Evolutionary conservation across 140 eudicot genomes (phyloP).

Genomic region (Senecio squalidus): DNA sequence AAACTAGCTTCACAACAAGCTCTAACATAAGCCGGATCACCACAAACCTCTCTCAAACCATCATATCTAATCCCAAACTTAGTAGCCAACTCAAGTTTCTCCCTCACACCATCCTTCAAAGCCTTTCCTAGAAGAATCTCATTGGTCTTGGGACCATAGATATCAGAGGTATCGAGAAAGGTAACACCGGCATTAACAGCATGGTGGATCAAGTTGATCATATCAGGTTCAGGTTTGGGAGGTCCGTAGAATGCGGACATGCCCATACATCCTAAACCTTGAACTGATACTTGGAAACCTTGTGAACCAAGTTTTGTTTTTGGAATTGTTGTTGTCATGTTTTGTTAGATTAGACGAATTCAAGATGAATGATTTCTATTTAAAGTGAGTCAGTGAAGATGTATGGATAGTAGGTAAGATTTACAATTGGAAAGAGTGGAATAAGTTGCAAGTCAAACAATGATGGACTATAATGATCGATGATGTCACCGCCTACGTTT

Average conservation of each 20-base stretch:
- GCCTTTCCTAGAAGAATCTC: conserved; percentile 59
- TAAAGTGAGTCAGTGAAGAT: too few species aligned
- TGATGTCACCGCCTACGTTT: too few species aligned
- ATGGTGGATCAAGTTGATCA: conserved; percentile 59
- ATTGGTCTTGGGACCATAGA: conserved; percentile 56
- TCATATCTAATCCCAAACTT: conserved; percentile 39
- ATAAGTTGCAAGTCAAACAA: neutral
- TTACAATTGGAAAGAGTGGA: too few species aligned
- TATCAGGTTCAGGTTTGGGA: conserved; percentile 49
- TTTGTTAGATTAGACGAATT: too few species aligned
- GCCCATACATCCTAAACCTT: conserved; percentile 60
- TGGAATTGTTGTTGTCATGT: conserved; percentile 25
- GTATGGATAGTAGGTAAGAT: too few species aligned
- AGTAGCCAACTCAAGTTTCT: conserved; percentile 39
- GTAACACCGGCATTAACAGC: conserved; percentile 58
- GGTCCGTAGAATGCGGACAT: conserved; percentile 53
- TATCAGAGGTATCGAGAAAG: conserved; percentile 50
- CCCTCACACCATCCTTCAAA: conserved; percentile 40
- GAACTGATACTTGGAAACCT: conserved; percentile 56
- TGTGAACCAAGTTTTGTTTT: conserved; percentile 55
- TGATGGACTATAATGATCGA: neutral
- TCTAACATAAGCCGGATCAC: conserved; percentile 49
- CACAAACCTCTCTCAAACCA: conserved; percentile 16
- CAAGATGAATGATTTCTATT: too few species aligned
- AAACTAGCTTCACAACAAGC: conserved; percentile 50